Conservation (phyloP, 257 asterid genomes). For the Solanum virginianum region DNA sequence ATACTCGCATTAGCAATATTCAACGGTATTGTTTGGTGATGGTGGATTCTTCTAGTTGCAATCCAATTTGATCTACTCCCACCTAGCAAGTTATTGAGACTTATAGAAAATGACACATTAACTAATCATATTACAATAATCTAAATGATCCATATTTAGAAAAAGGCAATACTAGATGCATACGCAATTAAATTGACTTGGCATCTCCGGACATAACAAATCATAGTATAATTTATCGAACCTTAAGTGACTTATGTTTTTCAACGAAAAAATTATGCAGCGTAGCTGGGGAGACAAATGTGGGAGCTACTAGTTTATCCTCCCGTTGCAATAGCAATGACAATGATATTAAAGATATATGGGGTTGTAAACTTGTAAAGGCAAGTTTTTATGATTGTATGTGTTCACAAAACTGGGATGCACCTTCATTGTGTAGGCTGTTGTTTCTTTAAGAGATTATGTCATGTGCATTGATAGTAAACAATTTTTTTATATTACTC, state of each 20-base stretch:
- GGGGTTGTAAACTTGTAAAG: neutral
- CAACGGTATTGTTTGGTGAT: neutral
- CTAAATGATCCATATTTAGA: neutral
- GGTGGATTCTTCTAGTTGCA: neutral
- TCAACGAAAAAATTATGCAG: neutral
- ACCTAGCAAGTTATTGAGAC: neutral
- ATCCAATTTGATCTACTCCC: neutral
- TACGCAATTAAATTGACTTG: neutral
- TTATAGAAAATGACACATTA: neutral
- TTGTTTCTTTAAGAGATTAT: neutral
- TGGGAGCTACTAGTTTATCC: neutral
- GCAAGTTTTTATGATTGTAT: neutral
- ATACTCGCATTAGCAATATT: neutral
- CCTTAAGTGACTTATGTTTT: neutral
- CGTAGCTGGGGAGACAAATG: neutral
- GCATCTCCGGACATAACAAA: neutral
- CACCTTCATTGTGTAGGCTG: neutral
- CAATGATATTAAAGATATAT: neutral
- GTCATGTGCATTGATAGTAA: neutral
- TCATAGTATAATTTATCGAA: neutral
- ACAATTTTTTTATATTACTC: neutral
- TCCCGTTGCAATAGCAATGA: neutral
- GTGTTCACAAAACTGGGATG: neutral
- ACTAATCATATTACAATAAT: neutral
- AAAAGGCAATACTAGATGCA: neutral